Evolutionary conservation across 768 basidiomycete species (phyloP), one percentile per base, ranked within the genome.

Genomic region (Mrakia hoshinonis): DNA sequence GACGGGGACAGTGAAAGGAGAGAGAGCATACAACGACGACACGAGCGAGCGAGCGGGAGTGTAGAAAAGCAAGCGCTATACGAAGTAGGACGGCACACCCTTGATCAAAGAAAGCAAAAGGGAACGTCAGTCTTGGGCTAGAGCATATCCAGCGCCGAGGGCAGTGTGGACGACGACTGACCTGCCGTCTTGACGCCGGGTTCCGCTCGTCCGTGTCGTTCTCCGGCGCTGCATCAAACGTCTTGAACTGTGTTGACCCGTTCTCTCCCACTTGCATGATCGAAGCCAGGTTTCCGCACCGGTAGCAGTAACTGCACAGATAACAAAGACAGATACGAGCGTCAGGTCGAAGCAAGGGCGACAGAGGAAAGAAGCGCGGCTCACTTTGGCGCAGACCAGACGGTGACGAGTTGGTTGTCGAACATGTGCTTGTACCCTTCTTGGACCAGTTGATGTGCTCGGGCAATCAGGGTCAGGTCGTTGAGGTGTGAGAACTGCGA

Each of bases 391-490:
- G 92, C 92, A 6, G 87, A 88, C 92, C 92, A 95, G 12, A 95
- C 92, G 0, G 92, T 95, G 15, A 93, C 92, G 24, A 95, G 75
- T 46, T 68, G 68, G 38, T 79, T 74, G 49, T 76, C 75, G 52
- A 79, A 79, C 77, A 78, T 78, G 75, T 76, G 78, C 66, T 79
- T 79, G 77, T 74, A 93, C 1, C 92, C 92, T 79, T 94, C 92
- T 79, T 94, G 92, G 0, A 97, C 95, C 24, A 98, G 87, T 77
- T 98, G 95, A 79, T 98, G 95, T 0, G 95, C 95, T 46, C 95
- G 86, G 2, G 94, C 94, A 75, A 98, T 92, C 51, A 98, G 85
- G 12, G 82, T 83, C 24, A 97, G 85, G 39, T 86, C 84, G 77
- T 97, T 98, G 70, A 92, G 87, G 78, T 95, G 91, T 75, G 92